A percentile compares a stretch with the other conserved stretches of the same genome.
These are phyloP conservation scores for Fusarium odoratissimum DNA, from an alignment of 2,329 filamentous ascomycete species.

Conservation along the genomic window DNA sequence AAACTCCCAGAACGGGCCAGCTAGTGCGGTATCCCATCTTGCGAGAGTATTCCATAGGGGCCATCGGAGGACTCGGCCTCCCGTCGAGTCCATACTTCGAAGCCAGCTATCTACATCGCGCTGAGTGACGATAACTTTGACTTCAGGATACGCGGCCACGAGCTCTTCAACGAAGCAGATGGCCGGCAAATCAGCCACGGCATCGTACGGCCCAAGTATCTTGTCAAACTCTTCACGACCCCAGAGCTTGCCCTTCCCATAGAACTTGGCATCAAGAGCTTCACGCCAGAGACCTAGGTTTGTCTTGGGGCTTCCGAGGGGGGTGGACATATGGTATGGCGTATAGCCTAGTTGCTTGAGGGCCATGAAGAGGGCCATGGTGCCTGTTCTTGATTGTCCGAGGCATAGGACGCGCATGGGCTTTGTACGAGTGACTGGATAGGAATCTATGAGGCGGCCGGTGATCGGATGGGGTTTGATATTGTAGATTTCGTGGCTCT, in stretches of 20 bases:
- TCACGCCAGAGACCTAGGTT: slow-evolving; percentile 32
- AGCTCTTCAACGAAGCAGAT: slow-evolving; percentile 35
- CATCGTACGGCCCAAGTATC: slow-evolving; percentile 26
- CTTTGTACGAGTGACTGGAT: slow-evolving; percentile 17
- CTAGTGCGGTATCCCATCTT: slow-evolving; percentile 4
- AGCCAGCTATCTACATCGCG: slow-evolving; percentile 29
- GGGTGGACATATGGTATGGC: slow-evolving; percentile 23
- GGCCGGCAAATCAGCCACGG: slow-evolving; percentile 18
- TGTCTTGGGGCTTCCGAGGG: slow-evolving; percentile 12
- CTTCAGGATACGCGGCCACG: slow-evolving; percentile 31
- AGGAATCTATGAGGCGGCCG: slow-evolving; percentile 32
- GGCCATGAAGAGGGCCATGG: slow-evolving; percentile 7
- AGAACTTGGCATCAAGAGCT: slow-evolving; percentile 34
- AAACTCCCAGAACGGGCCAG: slow-evolving; percentile 30
- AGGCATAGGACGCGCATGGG: slow-evolving; percentile 35
- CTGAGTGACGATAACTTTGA: slow-evolving; percentile 22
- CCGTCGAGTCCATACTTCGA: slow-evolving; percentile 26
- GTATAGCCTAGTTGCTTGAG: slow-evolving; percentile 28
- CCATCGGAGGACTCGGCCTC: slow-evolving; percentile 21
- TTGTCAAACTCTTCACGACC: slow-evolving; percentile 32
- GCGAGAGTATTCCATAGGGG: slow-evolving; percentile 32
- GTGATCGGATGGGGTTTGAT: slow-evolving; percentile 29
- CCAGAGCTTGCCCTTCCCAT: slow-evolving; percentile 26
- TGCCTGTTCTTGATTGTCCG: slow-evolving; percentile 26
- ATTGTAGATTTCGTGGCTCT: slow-evolving; percentile 12